Base-by-base conservation (phyloP, 208 protist species). In the Novymonas esmeraldas region DNA sequence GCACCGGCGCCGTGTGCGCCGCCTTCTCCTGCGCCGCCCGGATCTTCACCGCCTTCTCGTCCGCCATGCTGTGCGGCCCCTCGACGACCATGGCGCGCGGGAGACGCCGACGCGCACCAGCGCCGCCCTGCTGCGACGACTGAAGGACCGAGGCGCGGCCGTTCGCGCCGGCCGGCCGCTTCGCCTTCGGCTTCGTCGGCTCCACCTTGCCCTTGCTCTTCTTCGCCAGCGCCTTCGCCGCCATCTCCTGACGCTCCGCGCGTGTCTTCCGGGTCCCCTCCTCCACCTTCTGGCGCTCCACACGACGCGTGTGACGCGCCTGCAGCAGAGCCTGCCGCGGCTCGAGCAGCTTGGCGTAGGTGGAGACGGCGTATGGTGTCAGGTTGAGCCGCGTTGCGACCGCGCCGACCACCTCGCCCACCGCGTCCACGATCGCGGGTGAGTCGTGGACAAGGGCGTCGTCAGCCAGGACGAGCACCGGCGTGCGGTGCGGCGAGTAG, bases 241-340 rank as follows among this genome's bases (percentile, higher is more conserved):
- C 82, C 65, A 87, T 84, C 75, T 89, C 88, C 29, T 79, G 28
- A 2, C 88, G 78, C 33, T 93, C 85, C 31, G 78, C 76, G 29
- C 88, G 81, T 41, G 73, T 68, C 49, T 82, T 73, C 36, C 80
- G 78, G 65, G 87, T 76, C 39, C 60, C 65, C 22, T 56, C 57
- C 56, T 92, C 85, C 28, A 79, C 81, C 49, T 73, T 73, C 24
- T 58, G 60, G 26, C 87, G 78, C 5, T 18, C 20, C 2, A 41
- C 29, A 26, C 71, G 34, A n/a, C 68, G 58, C 7, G 75, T 56
- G 16, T 60, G 60, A 22, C 89, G 86, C 13, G 42, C 34, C 31
- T 77, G 64, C 60, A 82, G 62, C 54, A 77, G 49, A 13, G 4
- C 10, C 7, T 69, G 63, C 22, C 65, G 66, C 50, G 64, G 68